phyloP scores from a whole-genome alignment of 2,329 filamentous ascomycete species.

The Cryphonectria naterciae region DNA sequence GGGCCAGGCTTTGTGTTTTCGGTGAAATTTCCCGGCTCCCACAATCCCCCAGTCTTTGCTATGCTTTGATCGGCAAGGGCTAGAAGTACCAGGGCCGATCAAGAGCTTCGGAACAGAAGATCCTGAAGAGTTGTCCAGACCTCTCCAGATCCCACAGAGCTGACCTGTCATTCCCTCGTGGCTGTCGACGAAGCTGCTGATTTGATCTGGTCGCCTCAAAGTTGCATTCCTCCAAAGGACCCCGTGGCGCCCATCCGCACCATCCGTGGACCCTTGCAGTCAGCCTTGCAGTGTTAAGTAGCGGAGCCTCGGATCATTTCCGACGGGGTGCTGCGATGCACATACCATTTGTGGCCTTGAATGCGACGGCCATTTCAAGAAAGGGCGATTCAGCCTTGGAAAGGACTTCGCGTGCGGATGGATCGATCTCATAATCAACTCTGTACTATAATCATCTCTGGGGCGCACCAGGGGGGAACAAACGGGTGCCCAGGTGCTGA shows the following conservation, averaged over 20 bases:
- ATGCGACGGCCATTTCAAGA: not conserved
- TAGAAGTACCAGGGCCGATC: not conserved
- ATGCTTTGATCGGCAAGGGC: slow-evolving; percentile 8
- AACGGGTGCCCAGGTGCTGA: not conserved
- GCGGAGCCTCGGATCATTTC: slow-evolving; percentile 28
- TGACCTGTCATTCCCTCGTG: slow-evolving; percentile 6
- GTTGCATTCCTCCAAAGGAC: slow-evolving; percentile 8
- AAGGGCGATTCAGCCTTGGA: not conserved
- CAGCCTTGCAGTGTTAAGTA: slow-evolving; percentile 7
- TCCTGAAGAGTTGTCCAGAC: not conserved
- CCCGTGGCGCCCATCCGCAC: slow-evolving; percentile 7
- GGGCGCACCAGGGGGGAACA: not conserved
- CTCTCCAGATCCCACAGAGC: not conserved
- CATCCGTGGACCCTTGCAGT: slow-evolving; percentile 16
- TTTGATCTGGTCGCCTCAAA: slow-evolving; percentile 2
- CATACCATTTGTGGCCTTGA: slow-evolving; percentile 7
- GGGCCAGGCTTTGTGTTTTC: slow-evolving; percentile 8
- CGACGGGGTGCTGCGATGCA: slow-evolving; percentile 16
- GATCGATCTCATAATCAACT: not conserved
- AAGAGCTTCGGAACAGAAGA: not conserved
- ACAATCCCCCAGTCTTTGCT: slow-evolving; percentile 3
- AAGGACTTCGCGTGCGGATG: not conserved
- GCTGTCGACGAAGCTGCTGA: slow-evolving; percentile 1
- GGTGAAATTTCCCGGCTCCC: slow-evolving; percentile 20
- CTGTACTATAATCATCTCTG: not conserved